Evolutionary conservation across 2,329 filamentous ascomycete genomes (phyloP).

Genomic region (Fusarium haematococcum): DNA sequence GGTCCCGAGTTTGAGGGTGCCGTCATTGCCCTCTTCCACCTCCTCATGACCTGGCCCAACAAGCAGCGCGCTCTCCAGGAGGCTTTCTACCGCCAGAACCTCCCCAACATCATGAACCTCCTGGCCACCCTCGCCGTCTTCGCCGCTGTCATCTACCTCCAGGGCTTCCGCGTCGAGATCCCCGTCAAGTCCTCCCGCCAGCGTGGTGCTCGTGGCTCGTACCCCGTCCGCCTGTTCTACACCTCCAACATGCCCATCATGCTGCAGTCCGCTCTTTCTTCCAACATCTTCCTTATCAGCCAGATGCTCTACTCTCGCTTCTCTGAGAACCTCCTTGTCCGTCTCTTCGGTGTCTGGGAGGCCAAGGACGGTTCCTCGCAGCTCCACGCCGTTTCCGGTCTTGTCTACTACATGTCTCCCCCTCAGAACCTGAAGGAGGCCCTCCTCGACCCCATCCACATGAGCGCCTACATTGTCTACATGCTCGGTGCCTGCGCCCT

Average conservation of each 20-base stretch:
- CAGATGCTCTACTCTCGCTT: conserved; percentile 99
- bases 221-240: conserved; percentile 99
- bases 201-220: conserved; percentile 97
- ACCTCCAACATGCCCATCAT: conserved; percentile 99
- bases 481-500: conserved; percentile 98
- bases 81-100: conserved; percentile 99
- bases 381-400: conserved; percentile 91
- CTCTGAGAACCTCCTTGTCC: conserved; percentile 98
- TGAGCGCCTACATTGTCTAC: conserved; percentile 93
- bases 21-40: conserved; percentile 97
- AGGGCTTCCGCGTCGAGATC: conserved; percentile 99
- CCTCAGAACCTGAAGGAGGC: conserved; percentile 98
- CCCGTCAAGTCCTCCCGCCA: conserved; percentile 99
- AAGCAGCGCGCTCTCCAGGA: conserved; percentile 98
- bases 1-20: conserved; percentile 99
- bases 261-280: conserved; percentile 97
- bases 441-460: conserved; percentile 96
- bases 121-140: conserved; percentile 94
- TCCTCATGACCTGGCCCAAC: conserved; percentile 98
- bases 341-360: conserved; percentile 98
- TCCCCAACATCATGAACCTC: conserved; percentile 99
- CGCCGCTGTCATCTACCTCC: conserved; percentile 97
- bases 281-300: conserved; percentile 98
- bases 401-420: conserved; percentile 99
- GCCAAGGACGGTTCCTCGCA: conserved; percentile 95